Percentiles rank a stretch among this genome's conserved stretches.
Conservation (phyloP, 345 rosid species). For the Eucalyptus cloeziana region DNA sequence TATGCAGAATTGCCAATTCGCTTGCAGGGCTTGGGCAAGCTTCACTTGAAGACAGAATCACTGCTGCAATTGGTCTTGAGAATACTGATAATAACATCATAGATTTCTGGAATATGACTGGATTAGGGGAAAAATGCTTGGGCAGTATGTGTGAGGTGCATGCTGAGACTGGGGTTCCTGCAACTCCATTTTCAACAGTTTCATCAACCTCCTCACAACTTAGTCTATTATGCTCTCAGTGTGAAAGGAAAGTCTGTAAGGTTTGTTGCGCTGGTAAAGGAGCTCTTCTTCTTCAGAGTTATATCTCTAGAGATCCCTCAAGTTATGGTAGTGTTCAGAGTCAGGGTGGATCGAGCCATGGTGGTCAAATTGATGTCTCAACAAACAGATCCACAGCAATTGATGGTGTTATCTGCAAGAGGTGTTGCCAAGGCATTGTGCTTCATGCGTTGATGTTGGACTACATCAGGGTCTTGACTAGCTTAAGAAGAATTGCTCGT, state of each 20-base stretch:
- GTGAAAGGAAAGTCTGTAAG: conserved; percentile 69
- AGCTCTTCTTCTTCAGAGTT: conserved; percentile 54
- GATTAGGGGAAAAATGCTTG: conserved; percentile 51
- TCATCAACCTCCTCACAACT: conserved; percentile 31
- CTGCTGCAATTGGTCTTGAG: conserved; percentile 70
- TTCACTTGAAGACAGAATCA: conserved; percentile 72
- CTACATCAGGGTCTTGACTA: conserved; percentile 75
- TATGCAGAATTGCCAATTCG: conserved; percentile 52
- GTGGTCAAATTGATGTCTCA: conserved; percentile 43
- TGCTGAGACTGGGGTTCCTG: conserved; percentile 38
- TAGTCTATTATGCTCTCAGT: conserved; percentile 50
- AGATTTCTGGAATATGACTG: conserved; percentile 77
- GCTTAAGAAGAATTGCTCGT: conserved; percentile 62
- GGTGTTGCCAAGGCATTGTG: conserved; percentile 58
- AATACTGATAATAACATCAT: conserved; percentile 35
- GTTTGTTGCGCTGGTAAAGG: conserved; percentile 90
- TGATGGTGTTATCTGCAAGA: conserved; percentile 59
- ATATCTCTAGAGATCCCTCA: conserved; percentile 34
- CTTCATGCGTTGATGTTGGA: conserved; percentile 78
- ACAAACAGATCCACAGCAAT: conserved; percentile 31
- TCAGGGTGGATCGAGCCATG: conserved; percentile 52
- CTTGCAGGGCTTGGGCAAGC: conserved; percentile 84
- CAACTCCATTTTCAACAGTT: conserved; percentile 13
- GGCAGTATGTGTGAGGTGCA: conserved; percentile 60
- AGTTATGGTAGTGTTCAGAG: conserved; percentile 20